Percentiles rank a stretch among this genome's conserved stretches.
Evolutionary conservation across 768 basidiomycete species (phyloP).

Genomic region (Amanita rubescens): DNA sequence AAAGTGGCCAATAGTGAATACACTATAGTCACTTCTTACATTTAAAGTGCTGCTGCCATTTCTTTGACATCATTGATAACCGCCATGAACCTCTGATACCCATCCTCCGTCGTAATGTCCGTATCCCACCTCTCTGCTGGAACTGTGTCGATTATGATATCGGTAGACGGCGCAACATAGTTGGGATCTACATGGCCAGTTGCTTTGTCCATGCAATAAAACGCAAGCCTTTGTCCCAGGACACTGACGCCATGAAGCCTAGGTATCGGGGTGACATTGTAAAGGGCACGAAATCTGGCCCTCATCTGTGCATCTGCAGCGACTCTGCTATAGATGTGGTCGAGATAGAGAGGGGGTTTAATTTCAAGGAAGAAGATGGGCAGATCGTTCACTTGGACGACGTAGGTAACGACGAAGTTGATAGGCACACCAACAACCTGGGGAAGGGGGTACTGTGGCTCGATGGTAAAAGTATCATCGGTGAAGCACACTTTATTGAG

Average conservation of each 20-base stretch:
- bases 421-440: slow-evolving; percentile 8
- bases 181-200: neutral
- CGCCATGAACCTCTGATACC: slow-evolving; percentile 11
- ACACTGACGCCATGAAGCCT: slow-evolving; percentile 12
- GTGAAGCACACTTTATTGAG: neutral
- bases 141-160: slow-evolving; percentile 8
- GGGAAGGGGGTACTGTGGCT: slow-evolving; percentile 10
- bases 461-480: slow-evolving; percentile 7
- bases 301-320: slow-evolving; percentile 10
- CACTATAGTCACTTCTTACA: no score
- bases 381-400: slow-evolving; percentile 9
- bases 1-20: no score
- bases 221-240: slow-evolving; percentile 11
- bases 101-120: slow-evolving; percentile 10
- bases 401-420: slow-evolving; percentile 9
- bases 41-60: slow-evolving; percentile 9
- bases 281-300: slow-evolving; percentile 8
- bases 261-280: slow-evolving; percentile 6
- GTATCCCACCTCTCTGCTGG: slow-evolving; percentile 10
- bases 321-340: slow-evolving; percentile 8
- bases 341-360: slow-evolving; percentile 8
- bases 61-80: slow-evolving; percentile 10
- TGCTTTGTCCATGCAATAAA: slow-evolving; percentile 8
- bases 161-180: neutral
- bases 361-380: slow-evolving; percentile 12